Conservation (phyloP, 352 stramenopile species). For the Phytophthora ohioensis region DNA sequence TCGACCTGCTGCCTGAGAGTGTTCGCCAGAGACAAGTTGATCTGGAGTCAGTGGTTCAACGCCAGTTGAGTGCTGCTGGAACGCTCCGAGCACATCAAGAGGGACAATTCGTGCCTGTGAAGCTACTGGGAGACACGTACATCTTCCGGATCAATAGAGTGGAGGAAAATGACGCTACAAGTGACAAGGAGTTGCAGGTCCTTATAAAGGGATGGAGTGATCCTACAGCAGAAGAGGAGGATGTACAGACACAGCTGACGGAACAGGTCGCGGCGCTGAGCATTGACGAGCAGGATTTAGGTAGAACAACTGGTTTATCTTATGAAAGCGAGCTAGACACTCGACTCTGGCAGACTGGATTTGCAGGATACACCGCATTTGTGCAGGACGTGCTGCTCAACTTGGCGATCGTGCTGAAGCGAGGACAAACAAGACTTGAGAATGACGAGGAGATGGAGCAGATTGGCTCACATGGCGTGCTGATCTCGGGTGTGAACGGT, state of each 20-base stretch:
- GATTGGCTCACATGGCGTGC: constrained; percentile 51
- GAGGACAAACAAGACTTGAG: constrained; percentile 16
- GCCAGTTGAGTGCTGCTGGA: constrained; percentile 45
- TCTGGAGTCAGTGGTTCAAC: constrained; percentile 39
- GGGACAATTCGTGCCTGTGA: constrained; percentile 52
- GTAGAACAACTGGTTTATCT: not conserved
- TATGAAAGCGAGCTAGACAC: constrained; percentile 35
- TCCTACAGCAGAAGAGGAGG: not conserved
- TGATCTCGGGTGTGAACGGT: constrained; percentile 63
- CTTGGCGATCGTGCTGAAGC: constrained; percentile 55
- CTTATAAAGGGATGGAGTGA: constrained; percentile 35
- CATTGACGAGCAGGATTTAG: constrained; percentile 25
- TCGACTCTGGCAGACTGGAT: constrained; percentile 45
- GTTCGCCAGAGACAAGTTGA: constrained; percentile 47
- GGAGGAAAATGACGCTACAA: not conserved
- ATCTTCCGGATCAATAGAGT: constrained; percentile 51
- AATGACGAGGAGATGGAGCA: constrained; percentile 58
- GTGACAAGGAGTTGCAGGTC: constrained; percentile 8
- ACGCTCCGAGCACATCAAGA: constrained; percentile 19
- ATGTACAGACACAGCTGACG: constrained; percentile 16
- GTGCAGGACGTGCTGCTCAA: constrained; percentile 67
- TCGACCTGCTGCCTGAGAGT: constrained; percentile 51
- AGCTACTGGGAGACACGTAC: constrained; percentile 60
- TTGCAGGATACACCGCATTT: constrained; percentile 64
- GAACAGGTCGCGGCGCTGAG: constrained; percentile 28